Evolutionary conservation across 495 filamentous ascomycete species (phyloP).

Genomic region (Podospora didyma): DNA sequence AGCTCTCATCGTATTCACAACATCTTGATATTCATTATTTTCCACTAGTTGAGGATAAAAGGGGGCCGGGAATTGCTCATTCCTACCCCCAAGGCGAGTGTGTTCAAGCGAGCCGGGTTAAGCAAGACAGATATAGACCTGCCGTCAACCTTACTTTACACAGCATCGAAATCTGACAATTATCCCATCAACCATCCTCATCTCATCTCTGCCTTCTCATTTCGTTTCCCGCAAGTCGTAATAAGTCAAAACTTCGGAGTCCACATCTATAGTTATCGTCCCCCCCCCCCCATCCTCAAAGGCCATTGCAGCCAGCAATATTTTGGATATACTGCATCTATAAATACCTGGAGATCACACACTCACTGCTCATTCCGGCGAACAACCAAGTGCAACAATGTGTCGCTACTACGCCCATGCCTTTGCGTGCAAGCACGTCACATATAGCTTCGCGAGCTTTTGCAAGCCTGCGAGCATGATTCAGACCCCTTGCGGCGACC

Average conservation of each 20-base stretch:
- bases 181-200: not conserved
- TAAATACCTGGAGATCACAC: not conserved
- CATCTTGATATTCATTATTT: not conserved
- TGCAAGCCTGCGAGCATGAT: constrained; percentile 25
- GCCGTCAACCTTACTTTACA: too few relatives aligned
- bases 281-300: too few relatives aligned
- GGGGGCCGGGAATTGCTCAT: not conserved
- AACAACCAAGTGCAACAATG: constrained; percentile 16
- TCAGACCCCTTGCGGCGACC: constrained; percentile 25
- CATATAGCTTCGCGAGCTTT: constrained; percentile 24
- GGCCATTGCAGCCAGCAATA: too few relatives aligned
- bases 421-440: constrained; percentile 25
- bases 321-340: not conserved
- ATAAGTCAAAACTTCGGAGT: not conserved
- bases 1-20: constrained; percentile 5
- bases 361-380: not conserved
- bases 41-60: not conserved
- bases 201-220: not conserved
- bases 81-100: too few relatives aligned
- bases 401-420: constrained; percentile 32
- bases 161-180: too few relatives aligned
- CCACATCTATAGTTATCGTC: too few relatives aligned
- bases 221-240: not conserved
- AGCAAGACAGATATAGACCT: too few relatives aligned
- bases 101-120: too few relatives aligned